Base-by-base conservation (phyloP, 768 basidiomycete species). In the Kwoniella newhampshirensis region DNA sequence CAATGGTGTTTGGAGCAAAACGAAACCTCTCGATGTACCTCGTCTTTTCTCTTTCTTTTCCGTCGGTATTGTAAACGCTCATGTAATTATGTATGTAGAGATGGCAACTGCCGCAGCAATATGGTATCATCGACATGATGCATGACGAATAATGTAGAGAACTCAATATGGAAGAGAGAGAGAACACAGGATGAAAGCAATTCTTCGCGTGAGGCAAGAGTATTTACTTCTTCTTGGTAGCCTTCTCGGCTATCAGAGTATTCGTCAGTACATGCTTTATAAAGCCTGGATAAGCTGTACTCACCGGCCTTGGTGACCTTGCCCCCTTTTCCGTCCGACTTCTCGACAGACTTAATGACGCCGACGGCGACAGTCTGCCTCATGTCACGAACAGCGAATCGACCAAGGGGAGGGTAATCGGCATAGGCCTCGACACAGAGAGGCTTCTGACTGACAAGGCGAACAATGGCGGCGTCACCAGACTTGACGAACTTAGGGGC, bases 391-490 rank as follows among this genome's bases (percentile, higher is more conserved):
- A 96, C 92, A 75, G 92, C 92, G 81, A 75, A 77, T 65, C 94
- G 93, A 83, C 96, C 94, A 66, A 99, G 87, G 80, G 96, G 96
- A 71, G 96, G 94, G 82, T 97, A 99, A 80, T 92, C 89, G 77
- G 87, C 86, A 85, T 92, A 96, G 39, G 87, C 84, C 52, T 63
- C 62, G 62, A 88, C 87, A 81, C 87, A 88, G 88, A 94, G 91
- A 64, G 93, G 93, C 86, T 97, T 96, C 81, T 85, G 86, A 65
- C 91, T 91, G 71, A 94, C 80, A 64, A 96, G 88, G 82, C 96
- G 96, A 82, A 91, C 92, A 74, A 99, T 99, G 83, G 88, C 90
- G 63, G 94, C 91, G 82, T 99, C 96, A 80, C 96, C 96, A 58
- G 91, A 93, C 85, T 97, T 99, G 86, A 99, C 88, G 80, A 91